Base-by-base conservation (phyloP, 176 grass and related monocot species). In the Hsuehochloa calcarea region DNA sequence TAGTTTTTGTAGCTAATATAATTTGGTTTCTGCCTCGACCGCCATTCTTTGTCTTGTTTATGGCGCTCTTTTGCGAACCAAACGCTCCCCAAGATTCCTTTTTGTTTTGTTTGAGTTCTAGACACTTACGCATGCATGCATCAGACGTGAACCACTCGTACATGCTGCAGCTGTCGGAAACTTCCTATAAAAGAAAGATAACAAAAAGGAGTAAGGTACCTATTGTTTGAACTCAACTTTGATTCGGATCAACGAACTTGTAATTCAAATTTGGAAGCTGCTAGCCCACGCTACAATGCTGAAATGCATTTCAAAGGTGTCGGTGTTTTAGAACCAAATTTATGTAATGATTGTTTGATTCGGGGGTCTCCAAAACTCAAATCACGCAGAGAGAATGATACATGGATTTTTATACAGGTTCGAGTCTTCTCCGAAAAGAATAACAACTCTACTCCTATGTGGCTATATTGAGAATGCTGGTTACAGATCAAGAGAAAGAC, bases 31-130 rank as follows among this genome's bases (percentile, higher is more conserved):
- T 74, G 20, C 8, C 46, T 52, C 49, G 44, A 9, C 62, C 19
- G 34, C 6, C 31, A 31, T 6, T 23, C n/a, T 85, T 63, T 29
- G 38, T 80, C 43, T 64, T 79, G 75, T 63, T 63, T 15, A 39
- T 55, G 68, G 9, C 17, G 10, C 77, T 77, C 77, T 77, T 85
- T 77, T 77, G 37, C 56, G 22, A 79, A 70, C 23, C 58, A 72
- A 82, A 41, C 71, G n/a, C 14, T 46, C 39, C 45, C 88, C 55
- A 17, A 82, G 84, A 78, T 86, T 86, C 84, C 88, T 81, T 86
- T 82, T 90, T 90, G 88, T 86, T 90, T 82, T 72, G 65, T 64
- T 67, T 77, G 64, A 43, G 78, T 11, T 71, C 19, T 5, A 13
- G 5, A 70, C 51, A 39, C 51, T 89, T 89, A 81, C 20, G 51